Evolutionary conservation across 2,329 filamentous ascomycete species (phyloP).

Genomic region (Trichoderma citrinoviride): DNA sequence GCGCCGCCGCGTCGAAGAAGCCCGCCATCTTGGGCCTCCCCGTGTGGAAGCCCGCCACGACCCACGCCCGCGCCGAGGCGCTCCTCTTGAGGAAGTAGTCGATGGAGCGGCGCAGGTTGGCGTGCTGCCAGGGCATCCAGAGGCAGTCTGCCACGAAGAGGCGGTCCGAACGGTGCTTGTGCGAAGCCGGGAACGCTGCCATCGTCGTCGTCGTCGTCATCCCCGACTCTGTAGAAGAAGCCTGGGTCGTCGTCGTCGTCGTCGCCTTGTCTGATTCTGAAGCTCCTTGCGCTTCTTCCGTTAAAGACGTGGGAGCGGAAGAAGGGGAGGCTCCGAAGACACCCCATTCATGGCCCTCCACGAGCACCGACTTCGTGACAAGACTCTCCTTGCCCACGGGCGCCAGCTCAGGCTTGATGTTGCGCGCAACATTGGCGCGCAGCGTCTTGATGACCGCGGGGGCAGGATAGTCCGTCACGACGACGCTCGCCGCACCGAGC

Average conservation of each 20-base stretch:
- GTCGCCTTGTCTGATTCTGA: no score
- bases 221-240: no score
- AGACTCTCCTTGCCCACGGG: constrained; percentile 30
- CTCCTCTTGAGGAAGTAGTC: constrained; percentile 54
- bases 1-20: constrained; percentile 56
- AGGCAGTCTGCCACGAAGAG: constrained; percentile 70
- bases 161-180: constrained; percentile 51
- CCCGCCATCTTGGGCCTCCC: constrained; percentile 62
- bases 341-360: constrained; percentile 66
- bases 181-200: background rate
- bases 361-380: constrained; percentile 34
- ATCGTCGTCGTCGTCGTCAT: no score
- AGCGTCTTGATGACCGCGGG: constrained; percentile 58
- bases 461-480: constrained; percentile 68
- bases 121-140: constrained; percentile 73
- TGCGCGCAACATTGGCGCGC: constrained; percentile 53
- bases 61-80: constrained; percentile 53
- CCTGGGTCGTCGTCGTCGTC: no score
- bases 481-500: constrained; percentile 49
- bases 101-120: constrained; percentile 62
- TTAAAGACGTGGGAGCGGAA: background rate
- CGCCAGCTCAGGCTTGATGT: constrained; percentile 40
- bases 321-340: constrained; percentile 32
- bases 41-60: constrained; percentile 72
- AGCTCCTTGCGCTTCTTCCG: no score